Conservation (phyloP, 2,329 filamentous ascomycete species). For the Didymella pinodella region DNA sequence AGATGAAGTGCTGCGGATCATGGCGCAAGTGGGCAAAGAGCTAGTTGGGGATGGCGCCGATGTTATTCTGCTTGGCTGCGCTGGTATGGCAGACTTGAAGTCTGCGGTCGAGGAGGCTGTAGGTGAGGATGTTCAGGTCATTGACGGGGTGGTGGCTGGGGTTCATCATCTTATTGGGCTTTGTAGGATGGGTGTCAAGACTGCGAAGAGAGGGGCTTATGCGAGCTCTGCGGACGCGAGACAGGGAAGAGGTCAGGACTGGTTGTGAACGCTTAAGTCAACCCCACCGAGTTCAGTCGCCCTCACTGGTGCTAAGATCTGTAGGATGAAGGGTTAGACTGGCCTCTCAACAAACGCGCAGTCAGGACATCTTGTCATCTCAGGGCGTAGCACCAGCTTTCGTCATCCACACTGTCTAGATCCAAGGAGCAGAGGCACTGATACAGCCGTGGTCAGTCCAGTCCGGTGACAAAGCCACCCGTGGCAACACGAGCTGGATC, state of each 20-base stretch:
- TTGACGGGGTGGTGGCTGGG: slow-evolving; percentile 61
- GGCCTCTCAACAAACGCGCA: too few species aligned
- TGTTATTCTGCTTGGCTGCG: slow-evolving; percentile 57
- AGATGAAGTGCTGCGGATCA: slow-evolving; percentile 51
- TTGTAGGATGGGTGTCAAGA: slow-evolving; percentile 56
- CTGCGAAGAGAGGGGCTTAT: slow-evolving; percentile 56
- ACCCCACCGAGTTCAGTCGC: background rate
- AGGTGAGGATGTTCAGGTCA: slow-evolving; percentile 56
- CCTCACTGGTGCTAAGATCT: background rate
- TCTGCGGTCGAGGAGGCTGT: slow-evolving; percentile 58
- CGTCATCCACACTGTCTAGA: background rate
- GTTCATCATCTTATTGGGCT: slow-evolving; percentile 57
- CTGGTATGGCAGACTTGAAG: slow-evolving; percentile 60
- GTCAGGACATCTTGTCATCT: background rate
- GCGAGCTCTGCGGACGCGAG: slow-evolving; percentile 44
- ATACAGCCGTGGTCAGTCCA: background rate
- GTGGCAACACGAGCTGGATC: too few species aligned
- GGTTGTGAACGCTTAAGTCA: slow-evolving; percentile 12
- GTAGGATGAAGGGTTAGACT: too few species aligned
- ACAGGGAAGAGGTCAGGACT: slow-evolving; percentile 51
- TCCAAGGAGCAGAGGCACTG: background rate
- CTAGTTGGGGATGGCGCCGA: slow-evolving; percentile 56
- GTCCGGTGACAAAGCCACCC: too few species aligned
- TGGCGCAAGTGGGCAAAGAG: slow-evolving; percentile 51
- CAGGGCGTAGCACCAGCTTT: background rate